phyloP scores from a whole-genome alignment of 2,329 filamentous ascomycete species.

The Paecilomyces fulvus region DNA sequence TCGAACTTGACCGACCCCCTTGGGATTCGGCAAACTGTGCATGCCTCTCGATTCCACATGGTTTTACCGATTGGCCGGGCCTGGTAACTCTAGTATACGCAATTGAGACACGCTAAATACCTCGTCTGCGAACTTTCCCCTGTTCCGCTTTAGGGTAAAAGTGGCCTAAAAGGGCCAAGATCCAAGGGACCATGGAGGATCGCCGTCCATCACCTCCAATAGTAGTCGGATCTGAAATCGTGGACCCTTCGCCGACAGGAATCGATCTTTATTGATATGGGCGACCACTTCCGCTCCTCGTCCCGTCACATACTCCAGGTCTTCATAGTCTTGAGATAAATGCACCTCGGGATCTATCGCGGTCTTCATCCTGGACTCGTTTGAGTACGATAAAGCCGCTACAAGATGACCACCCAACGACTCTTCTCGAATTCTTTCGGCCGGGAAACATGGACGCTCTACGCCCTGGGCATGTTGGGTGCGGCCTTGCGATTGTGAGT shows the following conservation, averaged over 20 bases:
- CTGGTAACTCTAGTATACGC: neutral
- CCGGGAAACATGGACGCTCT: slow-evolving; percentile 35
- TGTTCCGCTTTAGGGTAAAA: neutral
- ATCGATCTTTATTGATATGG: neutral
- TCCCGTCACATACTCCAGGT: neutral
- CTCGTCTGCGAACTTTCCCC: neutral
- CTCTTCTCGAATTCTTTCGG: slow-evolving; percentile 21
- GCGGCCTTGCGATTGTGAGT: slow-evolving; percentile 32
- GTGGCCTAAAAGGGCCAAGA: neutral
- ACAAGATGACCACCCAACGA: slow-evolving; percentile 18
- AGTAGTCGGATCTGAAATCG: neutral
- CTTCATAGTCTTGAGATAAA: neutral
- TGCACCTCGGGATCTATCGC: neutral
- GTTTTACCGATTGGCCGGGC: neutral
- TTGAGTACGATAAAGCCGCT: slow-evolving; percentile 1
- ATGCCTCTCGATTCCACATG: neutral
- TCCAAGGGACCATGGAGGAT: neutral
- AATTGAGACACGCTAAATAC: neutral
- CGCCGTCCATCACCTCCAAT: neutral
- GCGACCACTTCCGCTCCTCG: neutral
- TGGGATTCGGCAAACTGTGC: neutral
- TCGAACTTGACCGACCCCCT: neutral
- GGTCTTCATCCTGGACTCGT: neutral
- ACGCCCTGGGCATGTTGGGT: slow-evolving; percentile 29
- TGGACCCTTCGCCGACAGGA: neutral